Conservation (phyloP, 805 yeast species). For the Metschnikowia hibisci region DNA sequence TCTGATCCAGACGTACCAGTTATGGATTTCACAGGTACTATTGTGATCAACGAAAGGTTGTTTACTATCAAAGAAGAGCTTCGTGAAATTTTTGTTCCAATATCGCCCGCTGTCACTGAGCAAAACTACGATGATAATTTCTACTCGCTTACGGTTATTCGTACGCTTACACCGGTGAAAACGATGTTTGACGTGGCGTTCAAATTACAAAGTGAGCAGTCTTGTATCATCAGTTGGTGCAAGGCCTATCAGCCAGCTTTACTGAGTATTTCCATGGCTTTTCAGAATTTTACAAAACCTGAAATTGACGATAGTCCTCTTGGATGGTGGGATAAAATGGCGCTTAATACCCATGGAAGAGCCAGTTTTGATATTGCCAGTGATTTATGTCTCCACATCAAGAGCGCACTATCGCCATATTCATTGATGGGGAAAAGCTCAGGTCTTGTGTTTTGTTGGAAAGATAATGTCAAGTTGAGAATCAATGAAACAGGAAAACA, state of each 20-base stretch:
- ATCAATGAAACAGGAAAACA: conserved; percentile 50
- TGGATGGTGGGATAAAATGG: conserved; percentile 52
- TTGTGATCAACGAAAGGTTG: conserved; percentile 58
- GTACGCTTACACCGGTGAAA: conserved; percentile 64
- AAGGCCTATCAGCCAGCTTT: conserved; percentile 59
- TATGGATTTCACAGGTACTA: conserved; percentile 37
- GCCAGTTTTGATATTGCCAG: conserved; percentile 45
- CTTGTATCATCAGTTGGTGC: conserved; percentile 61
- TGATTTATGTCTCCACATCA: conserved; percentile 60
- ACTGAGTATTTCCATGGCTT: conserved; percentile 43
- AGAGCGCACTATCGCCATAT: conserved; percentile 59
- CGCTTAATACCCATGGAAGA: conserved; percentile 52
- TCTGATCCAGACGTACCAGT: conserved; percentile 23
- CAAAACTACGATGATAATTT: conserved; percentile 38
- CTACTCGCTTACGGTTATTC: conserved; percentile 53
- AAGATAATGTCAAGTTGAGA: conserved; percentile 46
- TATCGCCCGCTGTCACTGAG: conserved; percentile 45
- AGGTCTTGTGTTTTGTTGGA: conserved; percentile 66
- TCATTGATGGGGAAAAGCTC: conserved; percentile 53
- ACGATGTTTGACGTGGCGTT: conserved; percentile 48
- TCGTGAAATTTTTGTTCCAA: conserved; percentile 52
- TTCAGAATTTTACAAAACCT: conserved; percentile 45
- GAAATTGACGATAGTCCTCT: conserved; percentile 42
- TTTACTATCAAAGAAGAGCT: conserved; percentile 39
- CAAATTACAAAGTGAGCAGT: conserved; percentile 39